Conservation (phyloP, 495 filamentous ascomycete species). For the Haplographium delicatum region DNA sequence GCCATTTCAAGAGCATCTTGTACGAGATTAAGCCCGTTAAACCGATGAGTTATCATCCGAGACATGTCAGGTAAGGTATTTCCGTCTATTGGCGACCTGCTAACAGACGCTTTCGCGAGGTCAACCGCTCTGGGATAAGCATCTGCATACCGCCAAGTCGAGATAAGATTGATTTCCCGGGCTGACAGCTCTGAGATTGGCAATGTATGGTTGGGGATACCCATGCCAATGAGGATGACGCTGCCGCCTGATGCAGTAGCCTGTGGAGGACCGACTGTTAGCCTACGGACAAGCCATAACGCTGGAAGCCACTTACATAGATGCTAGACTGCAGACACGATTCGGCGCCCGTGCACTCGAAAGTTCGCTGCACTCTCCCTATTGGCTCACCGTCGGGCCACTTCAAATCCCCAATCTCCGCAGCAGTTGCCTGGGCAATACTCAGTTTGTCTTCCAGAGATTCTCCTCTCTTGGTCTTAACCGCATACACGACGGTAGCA, state of each 20-base stretch:
- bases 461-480: constrained; percentile 48
- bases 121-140: constrained; percentile 71
- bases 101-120: neutral
- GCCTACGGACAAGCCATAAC: no score
- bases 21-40: no score
- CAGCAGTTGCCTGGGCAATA: constrained; percentile 54
- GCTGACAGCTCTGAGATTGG: constrained; percentile 75
- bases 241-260: constrained; percentile 67
- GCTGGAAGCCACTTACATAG: no score
- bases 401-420: constrained; percentile 33
- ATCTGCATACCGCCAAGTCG: constrained; percentile 85
- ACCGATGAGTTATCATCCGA: no score
- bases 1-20: no score
- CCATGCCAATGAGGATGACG: constrained; percentile 88
- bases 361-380: constrained; percentile 64
- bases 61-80: no score
- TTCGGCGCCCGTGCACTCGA: constrained; percentile 87
- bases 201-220: constrained; percentile 77
- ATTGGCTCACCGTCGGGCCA: constrained; percentile 29
- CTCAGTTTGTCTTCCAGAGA: constrained; percentile 49
- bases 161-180: constrained; percentile 81
- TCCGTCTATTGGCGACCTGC: constrained; percentile 31
- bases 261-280: constrained; percentile 22
- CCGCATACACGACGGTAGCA: constrained; percentile 53
- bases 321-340: constrained; percentile 77